phyloP scores from a whole-genome alignment of 495 filamentous ascomycete genomes.

The Trichoderma erinaceum region DNA sequence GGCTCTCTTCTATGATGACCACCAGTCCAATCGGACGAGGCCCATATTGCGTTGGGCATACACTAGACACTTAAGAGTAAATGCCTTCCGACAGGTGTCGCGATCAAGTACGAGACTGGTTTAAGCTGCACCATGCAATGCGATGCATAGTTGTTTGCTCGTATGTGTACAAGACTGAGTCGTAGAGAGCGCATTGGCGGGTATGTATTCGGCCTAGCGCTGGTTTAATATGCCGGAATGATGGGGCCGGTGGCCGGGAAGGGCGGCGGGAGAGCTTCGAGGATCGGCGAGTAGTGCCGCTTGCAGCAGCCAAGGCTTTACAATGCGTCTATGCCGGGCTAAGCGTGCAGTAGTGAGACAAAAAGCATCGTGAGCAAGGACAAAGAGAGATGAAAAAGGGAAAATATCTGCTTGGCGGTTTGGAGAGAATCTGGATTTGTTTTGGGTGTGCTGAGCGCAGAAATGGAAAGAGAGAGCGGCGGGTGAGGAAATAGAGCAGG shows the following conservation, averaged over 20 bases:
- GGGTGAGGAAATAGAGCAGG: too few species aligned
- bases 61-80: too few species aligned
- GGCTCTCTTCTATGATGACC: not conserved
- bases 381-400: too few species aligned
- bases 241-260: constrained; percentile 6
- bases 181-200: not conserved
- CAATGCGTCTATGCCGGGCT: not conserved
- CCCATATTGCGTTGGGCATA: not conserved
- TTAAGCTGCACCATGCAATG: not conserved
- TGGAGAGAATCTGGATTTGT: too few species aligned
- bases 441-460: too few species aligned
- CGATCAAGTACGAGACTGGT: not conserved
- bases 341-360: too few species aligned
- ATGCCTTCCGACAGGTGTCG: not conserved
- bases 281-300: not conserved
- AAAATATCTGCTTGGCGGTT: too few species aligned
- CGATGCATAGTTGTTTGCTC: not conserved
- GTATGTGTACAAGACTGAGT: not conserved
- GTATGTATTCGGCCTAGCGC: constrained; percentile 1
- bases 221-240: constrained; percentile 8
- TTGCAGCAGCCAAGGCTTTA: not conserved
- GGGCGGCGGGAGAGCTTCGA: not conserved
- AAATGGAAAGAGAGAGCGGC: too few species aligned
- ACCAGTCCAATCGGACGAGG: not conserved
- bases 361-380: too few species aligned